A percentile compares a stretch with the other conserved stretches of the same genome.
phyloP scores from a whole-genome alignment of 306 rosid species.

The Lotus japonicus region DNA sequence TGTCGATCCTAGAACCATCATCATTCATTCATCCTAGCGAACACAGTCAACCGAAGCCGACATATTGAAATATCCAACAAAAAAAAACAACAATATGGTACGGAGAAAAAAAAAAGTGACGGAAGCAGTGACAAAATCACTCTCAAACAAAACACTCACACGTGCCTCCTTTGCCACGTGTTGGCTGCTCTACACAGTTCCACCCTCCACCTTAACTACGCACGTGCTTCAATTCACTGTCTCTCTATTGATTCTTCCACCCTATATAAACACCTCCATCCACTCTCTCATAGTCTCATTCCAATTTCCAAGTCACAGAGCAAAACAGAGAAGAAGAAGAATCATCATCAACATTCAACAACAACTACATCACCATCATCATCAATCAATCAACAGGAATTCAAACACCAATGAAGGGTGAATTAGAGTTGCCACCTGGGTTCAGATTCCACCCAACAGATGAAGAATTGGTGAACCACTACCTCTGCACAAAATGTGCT shows the following conservation, averaged over 20 bases:
- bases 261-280: slow-evolving; percentile 18
- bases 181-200: slow-evolving; percentile 29
- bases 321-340: neutral
- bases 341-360: too few relatives aligned
- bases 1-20: too few relatives aligned
- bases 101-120: slow-evolving; percentile 20
- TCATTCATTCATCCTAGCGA: neutral
- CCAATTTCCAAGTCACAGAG: neutral
- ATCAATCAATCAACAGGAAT: neutral
- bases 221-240: slow-evolving; percentile 38
- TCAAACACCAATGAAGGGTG: slow-evolving; percentile 24
- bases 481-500: slow-evolving; percentile 64
- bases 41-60: slow-evolving; percentile 35
- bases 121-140: slow-evolving; percentile 63
- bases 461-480: slow-evolving; percentile 79
- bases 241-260: neutral
- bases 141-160: neutral
- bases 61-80: neutral
- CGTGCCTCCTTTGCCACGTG: slow-evolving; percentile 31
- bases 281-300: neutral
- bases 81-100: neutral
- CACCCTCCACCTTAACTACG: too few relatives aligned
- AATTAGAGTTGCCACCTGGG: slow-evolving; percentile 67
- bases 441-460: slow-evolving; percentile 97
- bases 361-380: neutral